These are phyloP conservation scores for Arabis hirsuta DNA, from an alignment of 345 rosid species.

Conservation along the genomic window DNA sequence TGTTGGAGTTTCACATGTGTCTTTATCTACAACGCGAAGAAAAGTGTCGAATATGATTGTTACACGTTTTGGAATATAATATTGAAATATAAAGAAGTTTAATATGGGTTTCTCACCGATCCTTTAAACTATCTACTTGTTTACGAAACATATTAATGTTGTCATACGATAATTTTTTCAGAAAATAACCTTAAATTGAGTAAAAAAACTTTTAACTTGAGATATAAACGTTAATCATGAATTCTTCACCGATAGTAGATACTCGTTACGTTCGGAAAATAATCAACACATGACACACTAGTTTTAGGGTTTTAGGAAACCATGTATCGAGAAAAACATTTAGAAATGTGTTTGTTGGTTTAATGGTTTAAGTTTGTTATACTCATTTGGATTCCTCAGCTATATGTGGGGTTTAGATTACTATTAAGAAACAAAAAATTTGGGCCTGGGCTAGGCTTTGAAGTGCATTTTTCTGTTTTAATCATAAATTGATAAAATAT, in stretches of 20 bases:
- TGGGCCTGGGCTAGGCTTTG: background rate
- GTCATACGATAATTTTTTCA: background rate
- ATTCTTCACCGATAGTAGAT: background rate
- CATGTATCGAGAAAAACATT: no score
- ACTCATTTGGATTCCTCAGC: background rate
- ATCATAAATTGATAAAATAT: no score
- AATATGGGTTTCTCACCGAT: background rate
- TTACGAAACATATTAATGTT: background rate
- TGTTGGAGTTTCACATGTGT: conserved; percentile 24
- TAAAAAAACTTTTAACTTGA: no score
- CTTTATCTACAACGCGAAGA: conserved; percentile 7
- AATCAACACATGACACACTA: background rate
- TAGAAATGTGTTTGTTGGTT: background rate
- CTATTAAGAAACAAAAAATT: background rate
- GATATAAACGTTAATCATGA: background rate
- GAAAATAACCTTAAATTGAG: background rate
- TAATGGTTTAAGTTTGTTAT: background rate
- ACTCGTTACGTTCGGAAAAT: background rate
- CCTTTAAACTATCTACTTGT: no score
- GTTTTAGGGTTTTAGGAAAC: background rate
- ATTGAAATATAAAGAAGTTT: background rate
- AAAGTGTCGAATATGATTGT: background rate
- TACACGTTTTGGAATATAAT: background rate
- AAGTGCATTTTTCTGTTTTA: background rate
- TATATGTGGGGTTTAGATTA: background rate